phyloP scores from a whole-genome alignment of 176 grass and related monocot genomes.

The Carex pumila region DNA sequence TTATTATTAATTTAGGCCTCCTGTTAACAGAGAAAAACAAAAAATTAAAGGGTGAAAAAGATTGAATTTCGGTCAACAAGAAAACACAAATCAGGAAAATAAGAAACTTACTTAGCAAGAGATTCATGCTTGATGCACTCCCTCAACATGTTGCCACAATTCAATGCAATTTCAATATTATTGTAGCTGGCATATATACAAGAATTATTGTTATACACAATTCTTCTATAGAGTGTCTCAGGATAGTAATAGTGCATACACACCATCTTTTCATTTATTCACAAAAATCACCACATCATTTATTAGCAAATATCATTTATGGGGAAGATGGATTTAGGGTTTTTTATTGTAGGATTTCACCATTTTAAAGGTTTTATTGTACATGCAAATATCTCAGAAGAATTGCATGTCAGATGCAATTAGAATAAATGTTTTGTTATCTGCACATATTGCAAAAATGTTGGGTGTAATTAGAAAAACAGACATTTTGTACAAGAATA shows the following conservation, averaged over 20 bases:
- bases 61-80: not conserved
- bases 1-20: not conserved
- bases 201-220: not conserved
- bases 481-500: conserved; percentile 1
- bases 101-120: conserved; percentile 86
- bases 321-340: not conserved
- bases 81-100: not conserved
- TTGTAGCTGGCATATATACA: conserved; percentile 62
- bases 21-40: not conserved
- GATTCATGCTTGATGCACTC: conserved; percentile 95
- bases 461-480: conserved; percentile 4
- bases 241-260: not conserved
- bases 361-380: not conserved
- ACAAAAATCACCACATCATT: not conserved
- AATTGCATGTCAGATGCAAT: not conserved
- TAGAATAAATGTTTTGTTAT: not conserved
- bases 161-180: conserved; percentile 96
- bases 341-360: not conserved
- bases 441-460: not conserved
- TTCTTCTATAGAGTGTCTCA: not conserved
- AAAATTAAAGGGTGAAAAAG: not conserved
- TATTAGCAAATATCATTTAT: not conserved
- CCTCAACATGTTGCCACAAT: conserved; percentile 95
- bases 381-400: not conserved
- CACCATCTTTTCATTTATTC: not conserved